A percentile compares a stretch with the other conserved stretches of the same genome.
These are phyloP conservation scores for Fagus crenata DNA, from an alignment of 306 rosid species.

Conservation along the genomic window DNA sequence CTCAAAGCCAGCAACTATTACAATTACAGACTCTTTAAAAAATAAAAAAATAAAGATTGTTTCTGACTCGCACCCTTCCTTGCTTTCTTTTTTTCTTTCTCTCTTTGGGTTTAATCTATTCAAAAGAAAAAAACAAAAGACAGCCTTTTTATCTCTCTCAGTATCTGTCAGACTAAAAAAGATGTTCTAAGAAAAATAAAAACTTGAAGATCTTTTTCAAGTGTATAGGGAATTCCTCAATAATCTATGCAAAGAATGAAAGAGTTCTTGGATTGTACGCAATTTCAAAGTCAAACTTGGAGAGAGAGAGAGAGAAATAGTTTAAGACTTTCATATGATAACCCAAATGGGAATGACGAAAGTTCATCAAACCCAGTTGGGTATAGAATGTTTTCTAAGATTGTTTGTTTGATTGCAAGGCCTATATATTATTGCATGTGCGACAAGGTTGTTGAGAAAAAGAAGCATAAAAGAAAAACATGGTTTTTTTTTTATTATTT, in stretches of 20 bases:
- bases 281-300: conserved; percentile 61
- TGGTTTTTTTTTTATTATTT: not conserved
- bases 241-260: conserved; percentile 2
- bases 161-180: conserved; percentile 37
- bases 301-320: conserved; percentile 30
- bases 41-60: not conserved
- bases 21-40: not conserved
- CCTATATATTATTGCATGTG: conserved; percentile 19
- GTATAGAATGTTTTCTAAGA: conserved; percentile 15
- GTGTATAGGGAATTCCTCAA: conserved; percentile 5
- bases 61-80: not conserved
- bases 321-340: not conserved
- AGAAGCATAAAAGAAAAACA: conserved; percentile 3
- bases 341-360: conserved; percentile 49
- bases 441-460: conserved; percentile 30
- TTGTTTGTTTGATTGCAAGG: not conserved
- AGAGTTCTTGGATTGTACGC: conserved; percentile 37
- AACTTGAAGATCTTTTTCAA: conserved; percentile 28
- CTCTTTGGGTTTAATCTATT: conserved; percentile 33
- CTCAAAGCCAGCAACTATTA: conserved; percentile 39
- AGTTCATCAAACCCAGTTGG: conserved; percentile 48
- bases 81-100: conserved; percentile 17
- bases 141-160: conserved; percentile 31
- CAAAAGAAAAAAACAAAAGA: conserved; percentile 20
- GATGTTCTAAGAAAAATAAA: conserved; percentile 3